Base-by-base conservation (phyloP, 2,329 filamentous ascomycete genomes). In the Chaetomium globosum region DNA sequence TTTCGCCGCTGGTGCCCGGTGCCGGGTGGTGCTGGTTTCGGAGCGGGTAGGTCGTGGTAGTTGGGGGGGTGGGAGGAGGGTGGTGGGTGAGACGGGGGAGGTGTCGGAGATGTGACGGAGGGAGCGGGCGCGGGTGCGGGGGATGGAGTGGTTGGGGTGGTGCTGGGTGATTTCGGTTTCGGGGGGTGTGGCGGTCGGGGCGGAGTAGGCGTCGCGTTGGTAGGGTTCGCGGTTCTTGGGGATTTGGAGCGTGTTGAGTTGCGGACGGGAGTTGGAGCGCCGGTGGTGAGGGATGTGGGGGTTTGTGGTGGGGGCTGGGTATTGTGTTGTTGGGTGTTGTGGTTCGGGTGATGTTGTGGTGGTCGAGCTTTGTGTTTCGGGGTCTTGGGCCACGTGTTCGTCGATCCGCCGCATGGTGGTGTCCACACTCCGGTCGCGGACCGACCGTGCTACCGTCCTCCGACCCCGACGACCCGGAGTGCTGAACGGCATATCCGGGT, bases 351-450 rank as follows among this genome's bases (percentile, higher is more conserved):
- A 57, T 4, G 56, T 53, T 19, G 55, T 33, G 19, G 59, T 39
- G 9, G 21, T 33, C 3, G 64, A 63, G 31, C 33, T 46, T 4
- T 28, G 39, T 19, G 55, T 31, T 1, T 62, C 59, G 33, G 28
- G 19, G 21, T 49, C 63, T 19, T 61, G 30, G 12, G 21, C 54
- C 6, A 61, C 49, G 33, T 68, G 13, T 39, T 69, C 69, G 49
- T 69, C 67, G 53, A 71, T 71, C 28, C 69, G 64, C 9, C 61
- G 54, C 69, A 71, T 71, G 2, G 58, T 49, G 4, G 57, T 64
- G 31, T 71, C 69, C 2, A 68, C 68, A 21, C 65, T 66, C 28
- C 58, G 63, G 43, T 68, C 63, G 4, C 65, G 63, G 23, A 65
- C 21, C 8, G 65, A 67, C 2, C 63, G 55, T 12, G 63, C 4